Evolutionary conservation across 352 stramenopile species (phyloP).

Genomic region (Vaucheria bursata): DNA sequence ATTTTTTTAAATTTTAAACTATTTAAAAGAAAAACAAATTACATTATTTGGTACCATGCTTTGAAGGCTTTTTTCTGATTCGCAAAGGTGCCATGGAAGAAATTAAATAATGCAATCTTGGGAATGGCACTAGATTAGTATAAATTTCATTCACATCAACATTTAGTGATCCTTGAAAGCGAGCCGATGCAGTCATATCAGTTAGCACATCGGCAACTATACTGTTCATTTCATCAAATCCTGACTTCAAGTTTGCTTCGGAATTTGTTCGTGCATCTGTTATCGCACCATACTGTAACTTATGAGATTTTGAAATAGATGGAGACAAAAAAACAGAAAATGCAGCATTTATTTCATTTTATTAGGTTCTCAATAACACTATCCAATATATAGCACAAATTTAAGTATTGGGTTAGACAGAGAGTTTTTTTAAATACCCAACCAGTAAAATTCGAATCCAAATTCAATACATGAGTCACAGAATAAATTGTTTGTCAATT

Average conservation of each 20-base stretch:
- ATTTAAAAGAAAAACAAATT: no score
- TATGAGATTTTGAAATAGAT: neutral
- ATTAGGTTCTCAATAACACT: no score
- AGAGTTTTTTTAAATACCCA: no score
- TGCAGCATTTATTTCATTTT: no score
- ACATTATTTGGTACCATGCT: no score
- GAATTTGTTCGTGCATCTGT: neutral
- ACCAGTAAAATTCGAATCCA: no score
- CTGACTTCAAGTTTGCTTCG: slow-evolving; percentile 10
- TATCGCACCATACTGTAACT: neutral
- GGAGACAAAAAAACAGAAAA: neutral
- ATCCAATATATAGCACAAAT: no score
- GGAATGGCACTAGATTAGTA: slow-evolving; percentile 59
- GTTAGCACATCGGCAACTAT: slow-evolving; percentile 52
- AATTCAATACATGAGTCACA: no score
- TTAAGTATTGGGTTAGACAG: no score
- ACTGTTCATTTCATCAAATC: slow-evolving; percentile 56
- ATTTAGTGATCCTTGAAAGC: slow-evolving; percentile 52
- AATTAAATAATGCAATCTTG: slow-evolving; percentile 53
- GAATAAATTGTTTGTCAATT: no score
- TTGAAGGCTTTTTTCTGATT: no score
- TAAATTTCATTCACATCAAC: slow-evolving; percentile 57
- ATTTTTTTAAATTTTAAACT: no score
- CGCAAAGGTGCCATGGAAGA: slow-evolving; percentile 47
- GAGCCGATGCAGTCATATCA: slow-evolving; percentile 52